Base-by-base conservation (phyloP, 768 basidiomycete species). In the Tremella fuciformis region DNA sequence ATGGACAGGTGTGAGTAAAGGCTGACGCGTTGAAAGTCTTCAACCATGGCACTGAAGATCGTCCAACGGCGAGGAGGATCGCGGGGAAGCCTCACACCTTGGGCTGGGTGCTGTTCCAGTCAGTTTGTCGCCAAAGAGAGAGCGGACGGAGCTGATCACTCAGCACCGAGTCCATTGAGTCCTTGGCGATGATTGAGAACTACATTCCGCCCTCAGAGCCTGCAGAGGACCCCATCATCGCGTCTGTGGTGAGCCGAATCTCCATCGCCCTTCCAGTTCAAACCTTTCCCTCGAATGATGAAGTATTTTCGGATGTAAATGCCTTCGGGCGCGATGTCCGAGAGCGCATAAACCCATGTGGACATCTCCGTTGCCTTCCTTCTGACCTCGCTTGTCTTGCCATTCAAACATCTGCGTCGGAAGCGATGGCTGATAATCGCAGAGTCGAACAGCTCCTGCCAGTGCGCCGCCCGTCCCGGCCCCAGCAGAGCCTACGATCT, bases 291-390 rank as follows among this genome's bases (percentile, higher is more conserved):
- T 54, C 58, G 59, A 48, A 69, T 74, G 72, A 74, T 74, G 72
- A 74, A 74, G 66, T 49, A 74, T 74, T 73, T 71, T 71, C 72
- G 72, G 72, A 74, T 74, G 72, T 74, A 65, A 73, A 68, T 57
- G 60, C 67, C 65, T 69, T 56, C 58, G 69, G 67, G 62, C 29
- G 29, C 67, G 34, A 34, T 65, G 69, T 71, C 72, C 72, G 69
- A 74, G 72, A 74, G 72, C 72, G 72, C 72, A 74, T 46, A 74
- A 74, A 73, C 57, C 66, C 69, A 65, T 71, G 72, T 74, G 72
- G 72, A 74, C 69, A 71, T 55, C 60, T 74, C 72, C 72, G 72
- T 74, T 74, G 72, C 72, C 72, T 74, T 74, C 72, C 72, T 74
- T 74, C 72, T 74, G 72, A 74, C 52, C 26, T 50, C 59, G 19